Evolutionary conservation across 306 rosid genomes (phyloP), one percentile per base, ranked within the genome.

Genomic region (Dryas octopetala): DNA sequence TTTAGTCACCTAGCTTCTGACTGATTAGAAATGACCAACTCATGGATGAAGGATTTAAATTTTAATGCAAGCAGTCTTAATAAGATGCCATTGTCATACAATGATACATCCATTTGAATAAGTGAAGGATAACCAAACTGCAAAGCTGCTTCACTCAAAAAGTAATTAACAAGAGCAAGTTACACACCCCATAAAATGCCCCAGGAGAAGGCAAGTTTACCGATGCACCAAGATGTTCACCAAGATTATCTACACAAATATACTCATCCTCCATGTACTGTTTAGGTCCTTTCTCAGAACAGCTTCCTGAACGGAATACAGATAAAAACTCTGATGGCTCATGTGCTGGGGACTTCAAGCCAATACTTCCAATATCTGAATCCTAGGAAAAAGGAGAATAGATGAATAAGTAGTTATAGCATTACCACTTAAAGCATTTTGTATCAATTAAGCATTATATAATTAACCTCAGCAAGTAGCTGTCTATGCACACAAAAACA

Each of bases 191-290:
- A 70, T 89, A 87, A 83, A 89, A 89, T 85, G 91, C 93, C 70
- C 83, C 83, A 55, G 81, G 83, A 70, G 84, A 83, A 75, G 87
- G 85, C 68, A 87, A 71, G 19, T 68, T 40, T 47, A 26, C 40
- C 13, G 45, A 28, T 77, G 13, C 54, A 63, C 75, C 74, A 73
- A 79, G 73, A 66, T 55, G 49, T 32, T 87, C 81, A 10, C 5
- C 2, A 44, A 89, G 88, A 79, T 78, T 16, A 73, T 89, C 91
- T 52, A 81, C 63, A 61, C 87, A 85, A 54, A 85, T 67, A 41
- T 81, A 78, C 70, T 89, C 93, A 75, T 85, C 93, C 81, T 89
- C 93, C 91, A 89, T 89, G 78, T 81, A 87, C 66, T 85, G 88
- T 77, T 89, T 89, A 73, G 93, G 91, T 59, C 93, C 88, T 73